Evolutionary conservation across 2,329 filamentous ascomycete species (phyloP).

Genomic region (Aspergillus oerlinghausenensis): DNA sequence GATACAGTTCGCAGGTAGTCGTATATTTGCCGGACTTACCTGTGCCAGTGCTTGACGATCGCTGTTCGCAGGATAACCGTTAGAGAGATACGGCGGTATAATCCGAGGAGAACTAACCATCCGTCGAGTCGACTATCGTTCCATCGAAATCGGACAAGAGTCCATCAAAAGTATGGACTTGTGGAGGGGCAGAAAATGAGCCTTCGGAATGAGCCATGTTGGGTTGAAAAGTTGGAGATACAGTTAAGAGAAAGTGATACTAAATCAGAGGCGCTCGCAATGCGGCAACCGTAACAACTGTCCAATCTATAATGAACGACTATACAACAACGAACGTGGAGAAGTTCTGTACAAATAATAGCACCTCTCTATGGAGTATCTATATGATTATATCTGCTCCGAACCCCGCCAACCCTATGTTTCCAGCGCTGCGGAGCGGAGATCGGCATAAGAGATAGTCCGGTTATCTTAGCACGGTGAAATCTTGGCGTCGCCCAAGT

Average conservation of each 20-base stretch:
- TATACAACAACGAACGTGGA: no score
- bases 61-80: constrained; percentile 48
- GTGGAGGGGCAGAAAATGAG: constrained; percentile 38
- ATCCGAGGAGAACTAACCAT: constrained; percentile 26
- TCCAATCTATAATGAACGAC: no score
- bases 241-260: not conserved
- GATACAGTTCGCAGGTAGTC: not conserved
- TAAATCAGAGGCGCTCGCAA: no score
- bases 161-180: constrained; percentile 38
- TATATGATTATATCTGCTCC: no score
- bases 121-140: constrained; percentile 46
- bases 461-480: constrained; percentile 33
- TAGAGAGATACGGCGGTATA: constrained; percentile 30
- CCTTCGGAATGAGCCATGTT: constrained; percentile 29
- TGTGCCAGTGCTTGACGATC: constrained; percentile 62
- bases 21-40: constrained; percentile 38
- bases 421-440: constrained; percentile 16
- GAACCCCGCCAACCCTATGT: not conserved
- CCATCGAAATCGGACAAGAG: constrained; percentile 47
- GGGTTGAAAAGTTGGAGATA: constrained; percentile 9
- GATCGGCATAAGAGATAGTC: constrained; percentile 30
- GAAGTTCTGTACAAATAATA: no score
- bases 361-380: no score
- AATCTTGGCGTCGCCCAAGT: constrained; percentile 28
- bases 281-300: no score